Evolutionary conservation across 2,329 filamentous ascomycete genomes (phyloP), one percentile per base, ranked within the genome.

Genomic region (Leptosphaerulina australis): DNA sequence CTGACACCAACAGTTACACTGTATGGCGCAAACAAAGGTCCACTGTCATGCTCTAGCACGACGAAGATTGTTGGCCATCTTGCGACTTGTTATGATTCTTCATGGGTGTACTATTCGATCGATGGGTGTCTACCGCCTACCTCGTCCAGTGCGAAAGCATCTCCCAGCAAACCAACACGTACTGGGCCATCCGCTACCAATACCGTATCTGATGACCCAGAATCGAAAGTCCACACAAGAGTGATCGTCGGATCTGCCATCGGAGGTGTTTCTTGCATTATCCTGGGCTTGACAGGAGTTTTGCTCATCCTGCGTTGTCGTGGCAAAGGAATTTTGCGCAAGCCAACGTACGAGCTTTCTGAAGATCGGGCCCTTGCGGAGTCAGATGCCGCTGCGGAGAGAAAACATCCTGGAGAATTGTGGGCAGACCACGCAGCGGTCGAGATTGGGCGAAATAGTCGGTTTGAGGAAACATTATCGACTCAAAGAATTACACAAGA

Each of bases 71-170:
- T 64, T 2, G 63, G 58, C 6, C 53, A 60, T 7, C 37, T 65
- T 9, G 60, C 55, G 4, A 56, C 44, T 8, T 69, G 66, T 47
- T 69, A 68, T 43, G 63, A 64, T 33, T 50, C 62, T 2, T 58
- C 61, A 5, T 69, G 64, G 63, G 44, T 52, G 6, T 67, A 66
- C 26, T 69, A 65, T 43, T 66, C 63, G 25, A 63, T 69, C 17
- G 63, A 68, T 24, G 51, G 56, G 2, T 68, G 65, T 34, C 28
- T 56, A 3, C 43, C 40, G 1, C 59, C 59, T 11, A 35, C 14
- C 14, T 28, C 51, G 3, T 55, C 58, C 3, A 41, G 48, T 9
- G 24, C 44, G 4, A 34, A 17, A 18, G 25, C 29, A 9, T 15
- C 14, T 5, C 14, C 18, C 2, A 21, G 25, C 3, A 25, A 26